Evolutionary conservation across 192 early-diverging fungal genomes (phyloP), one percentile per base, ranked within the genome.

Genomic region (Coemansia sp.): DNA sequence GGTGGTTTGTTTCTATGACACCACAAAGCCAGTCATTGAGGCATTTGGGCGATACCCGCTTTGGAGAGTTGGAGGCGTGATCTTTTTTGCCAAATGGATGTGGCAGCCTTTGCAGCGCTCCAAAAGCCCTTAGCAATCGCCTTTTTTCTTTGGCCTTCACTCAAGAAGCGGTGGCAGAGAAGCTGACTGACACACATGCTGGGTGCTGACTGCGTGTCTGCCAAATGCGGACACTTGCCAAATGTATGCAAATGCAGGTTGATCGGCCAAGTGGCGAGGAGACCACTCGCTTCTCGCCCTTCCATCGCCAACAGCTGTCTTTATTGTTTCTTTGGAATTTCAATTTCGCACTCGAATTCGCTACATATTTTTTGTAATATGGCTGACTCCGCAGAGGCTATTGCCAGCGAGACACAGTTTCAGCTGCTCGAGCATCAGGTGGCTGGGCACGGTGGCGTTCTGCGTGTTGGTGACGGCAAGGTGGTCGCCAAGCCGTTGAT

Each of bases 391-490:
- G 51, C 15, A 25, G 51, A 54, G 15, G 6, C 14, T 31, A 32
- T 25, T 17, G 11, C 51, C 17, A 42, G 54, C 14, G 46, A 60
- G 31, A 43, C 57, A 14, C 46, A 41, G 24, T 19, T 65, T 2
- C 49, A 53, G 25, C 80, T 78, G 11, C 87, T 92, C 38, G 76
- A 85, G 45, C 75, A 87, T 62, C 95, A 97, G 81, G 86, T 97
- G 17, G 93, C 90, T 15, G 94, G 95, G 0, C 95, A 96, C 65
- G 87, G 86, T 35, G 85, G 86, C 29, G 75, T 92, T 4, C 65
- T 96, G 36, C 75, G 79, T 10, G 71, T 85, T 29, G 85, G 87
- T 11, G 88, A 86, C 20, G 77, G 84, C 35, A 88, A 88, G 38
- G 83, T 91, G 46, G 64, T 97, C 6, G 75, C 91, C 46, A 97